Evolutionary conservation across 192 early-diverging fungal genomes (phyloP), one percentile per base, ranked within the genome.

Genomic region (Podila epigama): DNA sequence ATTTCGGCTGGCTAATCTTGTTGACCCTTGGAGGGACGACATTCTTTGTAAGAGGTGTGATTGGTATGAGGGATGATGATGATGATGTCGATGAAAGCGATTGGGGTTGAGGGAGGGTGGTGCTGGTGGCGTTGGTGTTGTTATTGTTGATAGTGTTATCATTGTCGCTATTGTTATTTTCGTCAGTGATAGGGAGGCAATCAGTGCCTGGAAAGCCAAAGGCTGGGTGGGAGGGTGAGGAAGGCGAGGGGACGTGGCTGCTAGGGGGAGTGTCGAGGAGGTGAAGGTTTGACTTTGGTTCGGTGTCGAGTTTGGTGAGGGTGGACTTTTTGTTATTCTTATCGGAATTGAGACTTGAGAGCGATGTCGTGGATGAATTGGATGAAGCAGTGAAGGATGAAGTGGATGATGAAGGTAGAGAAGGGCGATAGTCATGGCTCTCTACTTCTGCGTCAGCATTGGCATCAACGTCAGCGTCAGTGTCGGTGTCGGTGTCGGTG

Each of bases 1-100:
- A 64, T 34, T 77, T 77, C n/a, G 55, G 44, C 0, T 56, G 59
- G 44, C 65, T 67, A 41, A 62, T 64, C 9, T 60, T 61, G 42
- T 18, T 22, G 44, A 48, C 25, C 25, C n/a, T 10, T 48, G 72
- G 51, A 3, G 64, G 54, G 15, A 8, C n/a, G 36, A 35, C 33
- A 25, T 32, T 59, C 10, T 33, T 40, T 50, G 31, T 27, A 5
- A 32, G 35, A 13, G 25, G 4, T 27, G 53, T 18, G 41, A 59
- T 60, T 18, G n/a, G 9, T n/a, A 16, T 34, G 59, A 41, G 25
- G 15, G 28, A 29, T 69, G 34, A 28, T 51, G 55, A 44, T 66
- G 57, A 39, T 40, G 53, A 52, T 41, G 67, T 29, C 18, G 66
- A 41, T 48, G 51, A 31, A 58, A 33, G 29, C 50, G 44, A 10